Evolutionary conservation across 768 basidiomycete species (phyloP).

Genomic region (Suillus subalutaceus): DNA sequence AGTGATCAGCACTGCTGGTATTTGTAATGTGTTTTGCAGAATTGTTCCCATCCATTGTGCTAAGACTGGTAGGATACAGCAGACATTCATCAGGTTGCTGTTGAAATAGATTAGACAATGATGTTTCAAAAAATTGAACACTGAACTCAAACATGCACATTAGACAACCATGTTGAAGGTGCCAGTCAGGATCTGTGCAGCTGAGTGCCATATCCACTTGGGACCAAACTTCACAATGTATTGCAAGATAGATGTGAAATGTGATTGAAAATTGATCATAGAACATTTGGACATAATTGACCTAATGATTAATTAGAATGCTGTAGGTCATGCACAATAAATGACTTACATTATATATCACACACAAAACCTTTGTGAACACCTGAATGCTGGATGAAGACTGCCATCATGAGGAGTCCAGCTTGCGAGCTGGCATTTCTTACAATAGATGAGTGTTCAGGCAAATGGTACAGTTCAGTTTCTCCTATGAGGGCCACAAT

Average conservation of each 20-base stretch:
- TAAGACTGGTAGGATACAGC: conserved; percentile 27
- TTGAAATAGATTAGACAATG: background rate
- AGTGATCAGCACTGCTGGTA: conserved; percentile 20
- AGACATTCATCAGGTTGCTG: conserved; percentile 27
- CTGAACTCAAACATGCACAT: background rate
- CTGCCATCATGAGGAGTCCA: too few relatives aligned
- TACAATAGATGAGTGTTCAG: too few relatives aligned
- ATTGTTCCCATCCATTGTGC: conserved; percentile 37
- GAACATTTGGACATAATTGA: background rate
- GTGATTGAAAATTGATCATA: background rate
- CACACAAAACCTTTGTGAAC: too few relatives aligned
- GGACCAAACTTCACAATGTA: background rate
- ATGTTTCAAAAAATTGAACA: background rate
- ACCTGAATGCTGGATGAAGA: too few relatives aligned
- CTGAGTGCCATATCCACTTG: background rate
- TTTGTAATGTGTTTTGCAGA: conserved; percentile 34
- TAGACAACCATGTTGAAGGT: background rate
- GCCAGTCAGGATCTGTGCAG: background rate
- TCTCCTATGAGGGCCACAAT: too few relatives aligned
- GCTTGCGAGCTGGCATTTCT: too few relatives aligned
- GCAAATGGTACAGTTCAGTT: too few relatives aligned
- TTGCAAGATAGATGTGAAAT: background rate
- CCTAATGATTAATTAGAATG: too few relatives aligned
- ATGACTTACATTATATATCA: too few relatives aligned
- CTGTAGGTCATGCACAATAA: too few relatives aligned